Evolutionary conservation across 441 rosid species (phyloP), one percentile per base, ranked within the genome.

Genomic region (Rhodomyrtus psidioides): DNA sequence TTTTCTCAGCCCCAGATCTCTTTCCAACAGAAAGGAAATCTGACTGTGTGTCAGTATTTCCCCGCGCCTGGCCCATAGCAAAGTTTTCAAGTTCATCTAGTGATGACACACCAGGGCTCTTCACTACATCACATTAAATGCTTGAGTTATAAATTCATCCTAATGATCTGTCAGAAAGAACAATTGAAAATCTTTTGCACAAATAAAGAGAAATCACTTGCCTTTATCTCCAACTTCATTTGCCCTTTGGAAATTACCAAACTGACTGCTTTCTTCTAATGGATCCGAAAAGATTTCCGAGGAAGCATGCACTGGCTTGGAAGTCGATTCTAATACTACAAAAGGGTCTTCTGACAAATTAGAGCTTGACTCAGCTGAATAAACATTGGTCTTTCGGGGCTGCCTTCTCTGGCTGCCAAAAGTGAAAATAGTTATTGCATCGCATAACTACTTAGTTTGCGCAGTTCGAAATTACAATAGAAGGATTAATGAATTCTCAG

Each of bases 51-150:
- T 49, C 59, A 84, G 90, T 89, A 87, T 89, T 94, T 84, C 88
- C 91, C 44, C 83, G 88, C 86, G 82, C 91, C 55, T 89, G 87
- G 58, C 92, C 94, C 93, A 86, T 93, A 76, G 95, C 96, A 91
- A 96, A 96, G 59, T 91, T 92, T 88, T 94, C 96, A 88, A 97
- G 96, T 84, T 92, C 97, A 88, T 96, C 97, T n/a, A 94, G 89
- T 34, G 93, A 87, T 90, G 98, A 91, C 42, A 81, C 89, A 86
- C 84, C 88, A 19, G 93, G 88, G 87, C 90, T 90, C 88, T 90
- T 93, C 83, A 53, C 98, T 94, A 94, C 89, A 88, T 76, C 53
- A 89, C 79, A 70, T 44, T 21, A 70, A 70, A 70, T 39, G 49
- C n/a, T 70, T 70, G 49, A 70, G n/a, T 21, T 39, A 70, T 9